These are phyloP conservation scores for Pseudogymnoascus sp. DNA, from an alignment of 2,329 filamentous ascomycete genomes.

Conservation along the genomic window DNA sequence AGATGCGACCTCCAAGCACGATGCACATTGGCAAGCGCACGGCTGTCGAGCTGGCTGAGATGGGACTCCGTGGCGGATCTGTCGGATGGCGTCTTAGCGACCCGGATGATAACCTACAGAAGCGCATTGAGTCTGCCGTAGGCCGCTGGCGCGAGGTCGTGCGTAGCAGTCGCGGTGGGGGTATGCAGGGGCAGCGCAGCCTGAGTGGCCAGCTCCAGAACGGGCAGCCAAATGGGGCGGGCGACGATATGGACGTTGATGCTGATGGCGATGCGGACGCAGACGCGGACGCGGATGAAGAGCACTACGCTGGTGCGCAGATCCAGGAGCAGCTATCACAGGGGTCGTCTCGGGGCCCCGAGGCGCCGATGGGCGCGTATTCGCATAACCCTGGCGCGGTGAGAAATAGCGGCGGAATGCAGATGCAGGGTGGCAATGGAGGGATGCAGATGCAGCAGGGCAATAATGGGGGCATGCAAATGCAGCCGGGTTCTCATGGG, in stretches of 20 bases:
- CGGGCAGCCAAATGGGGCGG: slow-evolving; percentile 28
- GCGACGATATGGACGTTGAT: slow-evolving; percentile 12
- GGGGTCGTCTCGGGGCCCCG: neutral
- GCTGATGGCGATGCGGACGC: slow-evolving; percentile 16
- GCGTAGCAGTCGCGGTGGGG: slow-evolving; percentile 38
- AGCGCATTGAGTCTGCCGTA: slow-evolving; percentile 45
- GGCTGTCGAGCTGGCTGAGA: slow-evolving; percentile 38
- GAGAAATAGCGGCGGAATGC: neutral
- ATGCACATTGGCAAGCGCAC: slow-evolving; percentile 43
- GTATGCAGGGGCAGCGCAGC: slow-evolving; percentile 42
- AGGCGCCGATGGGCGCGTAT: slow-evolving; percentile 9
- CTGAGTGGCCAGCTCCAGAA: slow-evolving; percentile 29
- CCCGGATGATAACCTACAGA: slow-evolving; percentile 42
- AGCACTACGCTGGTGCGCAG: neutral
- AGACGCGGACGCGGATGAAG: neutral
- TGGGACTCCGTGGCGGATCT: slow-evolving; percentile 32
- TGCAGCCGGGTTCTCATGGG: neutral
- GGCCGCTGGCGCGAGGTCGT: slow-evolving; percentile 55
- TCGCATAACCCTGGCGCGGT: neutral
- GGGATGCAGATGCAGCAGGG: slow-evolving; percentile 6
- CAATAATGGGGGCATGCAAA: neutral
- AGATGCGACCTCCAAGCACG: slow-evolving; percentile 41
- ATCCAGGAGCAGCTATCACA: neutral
- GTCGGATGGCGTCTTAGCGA: slow-evolving; percentile 44
- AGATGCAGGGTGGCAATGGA: slow-evolving; percentile 8